Conservation (phyloP, 768 basidiomycete species). For the Termitomyces sp. region DNA sequence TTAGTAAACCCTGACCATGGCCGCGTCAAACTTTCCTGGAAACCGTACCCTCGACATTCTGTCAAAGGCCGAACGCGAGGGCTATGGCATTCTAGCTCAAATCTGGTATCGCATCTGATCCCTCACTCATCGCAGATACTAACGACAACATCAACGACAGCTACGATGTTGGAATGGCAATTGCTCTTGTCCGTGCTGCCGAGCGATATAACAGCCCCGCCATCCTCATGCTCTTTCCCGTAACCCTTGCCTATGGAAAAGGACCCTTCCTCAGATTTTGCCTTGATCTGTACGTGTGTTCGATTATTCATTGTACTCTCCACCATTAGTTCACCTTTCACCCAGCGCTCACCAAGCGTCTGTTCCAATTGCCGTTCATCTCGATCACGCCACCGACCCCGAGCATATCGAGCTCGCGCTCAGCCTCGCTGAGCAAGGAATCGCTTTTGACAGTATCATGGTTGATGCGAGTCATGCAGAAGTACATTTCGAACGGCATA, state of each 20-base stretch:
- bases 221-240: constrained; percentile 42
- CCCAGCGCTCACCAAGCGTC: constrained; percentile 39
- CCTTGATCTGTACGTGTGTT: constrained; percentile 29
- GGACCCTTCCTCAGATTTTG: constrained; percentile 45
- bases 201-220: constrained; percentile 44
- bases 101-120: constrained; percentile 27
- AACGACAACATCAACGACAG: constrained; percentile 17
- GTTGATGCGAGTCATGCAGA: constrained; percentile 49
- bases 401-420: constrained; percentile 44
- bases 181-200: constrained; percentile 43
- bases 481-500: constrained; percentile 13
- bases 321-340: not conserved
- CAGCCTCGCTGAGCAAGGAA: constrained; percentile 40
- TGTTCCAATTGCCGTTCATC: constrained; percentile 46
- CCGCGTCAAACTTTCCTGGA: constrained; percentile 11
- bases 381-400: constrained; percentile 45
- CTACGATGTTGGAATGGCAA: constrained; percentile 43
- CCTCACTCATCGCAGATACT: not conserved
- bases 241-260: constrained; percentile 42
- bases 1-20: no score
- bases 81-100: constrained; percentile 43
- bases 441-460: constrained; percentile 48
- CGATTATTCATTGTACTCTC: not conserved
- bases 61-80: constrained; percentile 34
- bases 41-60: constrained; percentile 42